A percentile compares a stretch with the other conserved stretches of the same genome.
phyloP scores from a whole-genome alignment of 148 eudicot species.

The Simmondsia chinensis region DNA sequence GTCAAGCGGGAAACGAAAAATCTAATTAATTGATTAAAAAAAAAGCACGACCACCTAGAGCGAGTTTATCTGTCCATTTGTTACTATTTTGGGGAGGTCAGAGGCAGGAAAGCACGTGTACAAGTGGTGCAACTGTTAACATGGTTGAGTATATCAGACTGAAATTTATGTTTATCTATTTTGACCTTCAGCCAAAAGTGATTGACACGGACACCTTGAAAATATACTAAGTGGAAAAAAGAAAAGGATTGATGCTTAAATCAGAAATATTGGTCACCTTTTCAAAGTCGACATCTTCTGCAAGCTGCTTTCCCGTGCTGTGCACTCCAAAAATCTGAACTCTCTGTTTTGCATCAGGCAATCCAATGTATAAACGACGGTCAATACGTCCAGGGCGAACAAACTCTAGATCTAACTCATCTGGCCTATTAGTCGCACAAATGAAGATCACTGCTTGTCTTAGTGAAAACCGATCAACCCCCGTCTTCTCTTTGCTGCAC shows the following conservation, averaged over 20 bases:
- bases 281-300: conserved; percentile 80
- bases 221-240: background rate
- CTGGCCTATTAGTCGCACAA: conserved; percentile 96
- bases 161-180: too few relatives aligned
- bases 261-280: conserved; percentile 28
- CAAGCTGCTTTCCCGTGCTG: conserved; percentile 68
- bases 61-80: too few relatives aligned
- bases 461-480: conserved; percentile 77
- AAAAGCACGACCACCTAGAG: too few relatives aligned
- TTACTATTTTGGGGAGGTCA: too few relatives aligned
- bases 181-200: too few relatives aligned
- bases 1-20: too few relatives aligned
- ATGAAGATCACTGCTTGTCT: conserved; percentile 87
- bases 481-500: conserved; percentile 72
- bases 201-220: too few relatives aligned
- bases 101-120: too few relatives aligned
- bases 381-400: conserved; percentile 86
- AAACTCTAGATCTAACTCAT: conserved; percentile 73
- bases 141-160: too few relatives aligned
- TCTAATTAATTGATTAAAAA: too few relatives aligned
- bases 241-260: background rate
- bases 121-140: too few relatives aligned
- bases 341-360: conserved; percentile 86
- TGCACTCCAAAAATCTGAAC: conserved; percentile 86
- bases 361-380: conserved; percentile 80